Evolutionary conservation across 1,139 yeast species (phyloP), one percentile per base, ranked within the genome.

Genomic region (Martiniozyma asiatica): DNA sequence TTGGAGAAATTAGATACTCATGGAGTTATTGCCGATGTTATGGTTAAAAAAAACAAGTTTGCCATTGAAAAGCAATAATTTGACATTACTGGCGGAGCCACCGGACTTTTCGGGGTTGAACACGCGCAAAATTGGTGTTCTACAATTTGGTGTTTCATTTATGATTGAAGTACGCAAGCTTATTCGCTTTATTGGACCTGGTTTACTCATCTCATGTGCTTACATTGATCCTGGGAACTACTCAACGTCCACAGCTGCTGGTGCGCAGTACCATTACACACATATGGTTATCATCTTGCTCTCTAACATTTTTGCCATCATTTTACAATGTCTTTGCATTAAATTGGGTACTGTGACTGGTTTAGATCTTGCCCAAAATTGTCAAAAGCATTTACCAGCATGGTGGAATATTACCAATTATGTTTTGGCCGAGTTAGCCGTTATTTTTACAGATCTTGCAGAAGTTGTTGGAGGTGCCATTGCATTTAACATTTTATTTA

Each of bases 171-270:
- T 45, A 4, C 34, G 32, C 15, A 75, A 76, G 46, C 72, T 75
- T 44, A 53, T 64, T 8, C 59, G 65, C 30, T 79, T 78, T 45
- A 59, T 79, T n/a, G 89, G 92, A 0, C 92, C 92, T 0, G 92
- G 92, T 0, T 56, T 79, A 20, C 66, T 78, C 65, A 80, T 79
- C 4, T 68, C 81, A 11, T 85, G 80, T 23, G 76, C 85, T 2
- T 79, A 78, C 47, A 73, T 79, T 69, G 89, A 79, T 47, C 89
- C 89, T 0, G 92, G 92, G 2, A 79, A 79, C 48, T 79, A 77
- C 49, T 73, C 81, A 29, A 77, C 87, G 0, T 80, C 87, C 1
- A 87, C 79, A 2, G 73, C 80, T 12, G 76, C 85, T 1, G 89
- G 89, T 7, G 79, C 87, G 20, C 69, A 71, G 43, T 78, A 74